Evolutionary conservation across 2,329 filamentous ascomycete genomes (phyloP).

Genomic region (Aciculosporium take): DNA sequence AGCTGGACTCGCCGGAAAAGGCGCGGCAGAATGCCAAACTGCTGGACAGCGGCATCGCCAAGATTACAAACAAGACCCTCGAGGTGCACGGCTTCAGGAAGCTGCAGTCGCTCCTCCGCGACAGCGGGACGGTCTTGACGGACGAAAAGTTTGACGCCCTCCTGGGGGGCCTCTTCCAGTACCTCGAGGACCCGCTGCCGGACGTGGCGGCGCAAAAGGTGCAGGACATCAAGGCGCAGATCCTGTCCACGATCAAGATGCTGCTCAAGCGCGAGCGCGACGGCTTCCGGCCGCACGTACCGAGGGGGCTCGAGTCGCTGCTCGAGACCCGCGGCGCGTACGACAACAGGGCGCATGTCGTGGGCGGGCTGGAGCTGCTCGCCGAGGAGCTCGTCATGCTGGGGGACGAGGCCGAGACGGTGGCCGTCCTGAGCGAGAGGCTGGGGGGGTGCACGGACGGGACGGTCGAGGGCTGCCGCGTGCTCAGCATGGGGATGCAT

Average conservation of each 20-base stretch:
- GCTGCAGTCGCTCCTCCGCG: conserved; percentile 59
- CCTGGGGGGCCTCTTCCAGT: conserved; percentile 54
- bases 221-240: conserved; percentile 60
- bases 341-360: conserved; percentile 56
- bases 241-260: conserved; percentile 58
- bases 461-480: conserved; percentile 32
- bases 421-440: conserved; percentile 35
- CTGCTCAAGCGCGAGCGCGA: conserved; percentile 54
- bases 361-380: conserved; percentile 58
- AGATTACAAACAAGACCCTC: conserved; percentile 56
- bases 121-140: conserved; percentile 47
- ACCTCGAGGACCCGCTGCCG: conserved; percentile 47
- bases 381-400: conserved; percentile 57
- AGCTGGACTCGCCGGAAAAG: conserved; percentile 29
- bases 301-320: conserved; percentile 52
- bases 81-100: conserved; percentile 72
- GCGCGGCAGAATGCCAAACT: conserved; percentile 44
- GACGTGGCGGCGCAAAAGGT: conserved; percentile 47
- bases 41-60: conserved; percentile 59
- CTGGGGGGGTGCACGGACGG: conserved; percentile 29
- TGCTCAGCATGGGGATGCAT: conserved; percentile 48
- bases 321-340: conserved; percentile 51
- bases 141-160: conserved; percentile 57
- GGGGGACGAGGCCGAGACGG: conserved; percentile 48
- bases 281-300: conserved; percentile 52